Evolutionary conservation across 169 alveolate species (phyloP).

Genomic region (Eimeria maxima): DNA sequence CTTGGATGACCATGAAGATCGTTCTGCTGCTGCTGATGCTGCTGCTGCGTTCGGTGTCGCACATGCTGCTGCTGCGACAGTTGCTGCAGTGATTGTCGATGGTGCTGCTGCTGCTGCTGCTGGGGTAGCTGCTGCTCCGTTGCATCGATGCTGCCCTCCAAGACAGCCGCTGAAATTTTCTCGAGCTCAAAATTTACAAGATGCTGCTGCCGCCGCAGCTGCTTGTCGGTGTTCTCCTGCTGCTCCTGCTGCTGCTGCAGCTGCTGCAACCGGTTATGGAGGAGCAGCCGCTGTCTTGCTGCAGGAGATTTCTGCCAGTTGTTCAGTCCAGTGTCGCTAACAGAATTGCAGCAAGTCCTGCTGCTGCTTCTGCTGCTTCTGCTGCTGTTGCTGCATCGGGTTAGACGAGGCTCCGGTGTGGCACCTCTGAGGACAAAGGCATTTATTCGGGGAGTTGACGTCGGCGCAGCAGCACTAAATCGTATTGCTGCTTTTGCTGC

Average conservation of each 20-base stretch:
- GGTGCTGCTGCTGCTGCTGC: neutral
- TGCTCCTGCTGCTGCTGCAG: slow-evolving; percentile 25
- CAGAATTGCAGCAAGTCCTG: neutral
- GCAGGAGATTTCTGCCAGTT: neutral
- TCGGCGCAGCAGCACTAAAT: neutral
- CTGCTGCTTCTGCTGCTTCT: neutral
- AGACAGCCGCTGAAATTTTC: neutral
- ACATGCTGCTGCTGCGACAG: neutral
- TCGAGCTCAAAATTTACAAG: neutral
- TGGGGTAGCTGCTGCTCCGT: neutral
- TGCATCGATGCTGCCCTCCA: neutral
- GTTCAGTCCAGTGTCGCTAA: neutral
- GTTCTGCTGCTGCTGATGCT: neutral
- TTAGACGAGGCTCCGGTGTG: neutral
- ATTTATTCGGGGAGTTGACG: neutral
- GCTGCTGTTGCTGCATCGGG: neutral
- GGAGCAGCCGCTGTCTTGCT: neutral
- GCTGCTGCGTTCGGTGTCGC: neutral
- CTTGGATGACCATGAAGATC: no score
- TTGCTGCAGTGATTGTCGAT: neutral
- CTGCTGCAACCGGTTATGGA: neutral
- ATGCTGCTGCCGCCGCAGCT: neutral
- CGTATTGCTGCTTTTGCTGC: neutral
- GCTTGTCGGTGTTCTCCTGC: slow-evolving; percentile 2
- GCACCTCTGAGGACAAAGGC: neutral